Evolutionary conservation across 202 grass and related monocot species (phyloP).

Genomic region (Hordeum pubiflorum): DNA sequence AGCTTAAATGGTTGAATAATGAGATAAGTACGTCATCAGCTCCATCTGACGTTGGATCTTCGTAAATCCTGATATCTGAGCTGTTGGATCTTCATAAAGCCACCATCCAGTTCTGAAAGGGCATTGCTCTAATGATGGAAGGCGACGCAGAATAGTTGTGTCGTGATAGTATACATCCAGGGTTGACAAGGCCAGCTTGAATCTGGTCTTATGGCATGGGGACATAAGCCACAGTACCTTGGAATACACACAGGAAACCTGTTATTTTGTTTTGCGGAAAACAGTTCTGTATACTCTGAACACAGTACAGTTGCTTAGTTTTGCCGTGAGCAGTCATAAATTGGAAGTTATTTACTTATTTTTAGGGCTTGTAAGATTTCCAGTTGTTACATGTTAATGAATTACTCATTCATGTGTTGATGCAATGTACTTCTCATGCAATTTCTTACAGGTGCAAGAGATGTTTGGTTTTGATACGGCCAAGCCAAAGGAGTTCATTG

Average conservation of each 20-base stretch:
- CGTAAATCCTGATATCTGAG: background rate
- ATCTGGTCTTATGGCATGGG: background rate
- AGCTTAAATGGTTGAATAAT: background rate
- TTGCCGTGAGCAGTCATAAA: background rate
- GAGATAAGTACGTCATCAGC: background rate
- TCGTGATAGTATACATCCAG: background rate
- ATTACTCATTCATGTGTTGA: background rate
- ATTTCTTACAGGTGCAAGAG: slow-evolving; percentile 58
- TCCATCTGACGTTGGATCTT: background rate
- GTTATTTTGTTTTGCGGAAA: background rate
- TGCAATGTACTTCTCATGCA: background rate
- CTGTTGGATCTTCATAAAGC: background rate
- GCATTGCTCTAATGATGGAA: background rate
- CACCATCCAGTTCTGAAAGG: background rate
- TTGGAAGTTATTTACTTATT: background rate
- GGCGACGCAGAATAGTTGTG: background rate
- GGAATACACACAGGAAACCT: background rate
- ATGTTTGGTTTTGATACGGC: slow-evolving; percentile 52
- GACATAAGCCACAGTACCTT: background rate
- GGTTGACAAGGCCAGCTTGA: background rate
- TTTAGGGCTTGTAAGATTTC: background rate
- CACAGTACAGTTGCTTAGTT: background rate
- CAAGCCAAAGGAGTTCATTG: slow-evolving; percentile 56
- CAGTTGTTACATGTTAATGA: background rate
- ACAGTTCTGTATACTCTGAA: background rate